Base-by-base conservation (phyloP, 192 early-diverging fungal genomes). In the Entophlyctis luteolus region DNA sequence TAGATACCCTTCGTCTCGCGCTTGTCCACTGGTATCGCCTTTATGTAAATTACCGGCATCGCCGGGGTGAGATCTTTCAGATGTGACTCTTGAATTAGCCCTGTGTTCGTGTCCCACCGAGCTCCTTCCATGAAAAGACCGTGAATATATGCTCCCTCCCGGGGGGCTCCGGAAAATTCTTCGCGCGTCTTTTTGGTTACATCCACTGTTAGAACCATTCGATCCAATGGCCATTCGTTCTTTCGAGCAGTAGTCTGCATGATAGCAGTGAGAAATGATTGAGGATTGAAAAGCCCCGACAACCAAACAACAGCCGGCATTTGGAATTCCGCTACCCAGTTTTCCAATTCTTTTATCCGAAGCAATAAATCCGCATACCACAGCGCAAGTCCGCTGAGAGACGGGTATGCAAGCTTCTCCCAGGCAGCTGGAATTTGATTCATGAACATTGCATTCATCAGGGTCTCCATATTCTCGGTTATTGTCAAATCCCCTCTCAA, bases 161-260 rank as follows among this genome's bases (percentile, higher is more conserved):
- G 47, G 6, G 85, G 85, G 42, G 84, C 83, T 2, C 77, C 82
- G 14, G 83, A 81, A 55, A 83, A 86, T 67, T 87, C 85, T 59
- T 87, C 85, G 55, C 70, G 48, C 1, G 77, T 70, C 69, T 87
- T 87, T 55, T 87, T 87, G 14, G 81, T 86, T 6, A 87, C 84
- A 58, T 87, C 85, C 0, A 87, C 85, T 12, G 81, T 79, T 29
- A 87, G 71, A 18, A 84, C 69, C 85, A 87, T 86, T 12, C 84
- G 70, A 63, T 87, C 85, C 12, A 87, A 58, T 1, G 85, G 85
- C 85, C 84, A 86, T 68, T 87, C 85, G 55, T 75, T 82, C 72
- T 86, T 86, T 37, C 85, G 70, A 18, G 85, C 85, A 1, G 85
- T 87, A 1, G 85, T 87, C 67, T 87, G 85, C 85, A 87, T 87